Evolutionary conservation across 176 grass and related monocot species (phyloP).

Genomic region (Cenchrus purpureus): DNA sequence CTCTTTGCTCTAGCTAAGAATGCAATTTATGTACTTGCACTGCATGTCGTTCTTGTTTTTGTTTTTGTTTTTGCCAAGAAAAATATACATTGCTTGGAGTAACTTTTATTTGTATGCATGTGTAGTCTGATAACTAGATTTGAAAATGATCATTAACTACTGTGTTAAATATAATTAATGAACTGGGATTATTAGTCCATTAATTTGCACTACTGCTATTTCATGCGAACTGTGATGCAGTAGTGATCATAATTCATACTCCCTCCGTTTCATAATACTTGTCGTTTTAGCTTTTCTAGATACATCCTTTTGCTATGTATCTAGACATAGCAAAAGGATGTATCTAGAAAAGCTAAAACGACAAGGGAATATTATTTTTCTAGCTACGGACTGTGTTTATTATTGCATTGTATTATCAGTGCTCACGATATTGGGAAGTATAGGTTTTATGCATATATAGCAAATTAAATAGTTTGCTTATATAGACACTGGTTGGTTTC

Average conservation of each 20-base stretch:
- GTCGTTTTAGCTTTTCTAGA: too few relatives aligned
- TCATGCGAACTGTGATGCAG: constrained; percentile 18
- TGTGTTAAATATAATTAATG: not conserved
- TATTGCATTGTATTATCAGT: not conserved
- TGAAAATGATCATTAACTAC: not conserved
- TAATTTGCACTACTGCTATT: constrained; percentile 25
- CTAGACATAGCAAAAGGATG: too few relatives aligned
- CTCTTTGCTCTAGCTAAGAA: not conserved
- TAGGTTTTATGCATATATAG: not conserved
- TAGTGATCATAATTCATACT: not conserved
- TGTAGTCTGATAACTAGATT: not conserved
- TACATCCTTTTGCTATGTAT: too few relatives aligned
- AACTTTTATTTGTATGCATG: not conserved
- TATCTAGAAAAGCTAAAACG: too few relatives aligned
- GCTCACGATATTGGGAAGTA: not conserved
- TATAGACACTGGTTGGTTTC: not conserved
- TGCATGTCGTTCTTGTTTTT: not conserved
- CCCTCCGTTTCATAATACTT: too few relatives aligned
- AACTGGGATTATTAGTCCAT: not conserved
- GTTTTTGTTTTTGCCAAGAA: not conserved
- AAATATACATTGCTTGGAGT: not conserved
- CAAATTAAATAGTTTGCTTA: too few relatives aligned
- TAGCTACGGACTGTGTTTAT: not conserved
- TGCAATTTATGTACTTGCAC: not conserved
- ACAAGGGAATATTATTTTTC: too few relatives aligned